Evolutionary conservation across 495 filamentous ascomycete species (phyloP).

Genomic region (Podospora tetraspora): DNA sequence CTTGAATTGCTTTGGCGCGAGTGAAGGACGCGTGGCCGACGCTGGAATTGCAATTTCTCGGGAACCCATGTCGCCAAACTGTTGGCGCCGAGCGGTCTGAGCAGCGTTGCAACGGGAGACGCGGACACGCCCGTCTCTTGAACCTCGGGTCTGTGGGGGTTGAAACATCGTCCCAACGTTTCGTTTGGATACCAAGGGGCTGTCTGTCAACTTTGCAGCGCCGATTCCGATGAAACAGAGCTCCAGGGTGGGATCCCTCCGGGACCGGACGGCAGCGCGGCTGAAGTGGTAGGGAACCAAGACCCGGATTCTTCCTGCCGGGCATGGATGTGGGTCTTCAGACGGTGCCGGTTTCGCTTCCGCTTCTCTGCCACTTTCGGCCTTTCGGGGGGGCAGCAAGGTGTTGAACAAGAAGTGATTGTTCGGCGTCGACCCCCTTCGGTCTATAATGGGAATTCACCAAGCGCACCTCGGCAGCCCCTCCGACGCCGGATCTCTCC

Average conservation of each 20-base stretch:
- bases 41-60: neutral
- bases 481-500: neutral
- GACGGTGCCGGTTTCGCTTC: neutral
- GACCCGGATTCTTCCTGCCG: conserved; percentile 3
- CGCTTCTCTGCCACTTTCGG: neutral
- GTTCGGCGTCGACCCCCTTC: neutral
- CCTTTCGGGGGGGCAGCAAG: neutral
- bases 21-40: neutral
- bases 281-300: neutral
- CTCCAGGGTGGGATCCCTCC: neutral
- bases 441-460: neutral
- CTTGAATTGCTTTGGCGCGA: neutral
- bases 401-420: neutral
- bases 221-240: neutral
- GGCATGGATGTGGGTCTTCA: neutral
- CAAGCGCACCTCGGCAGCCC: neutral
- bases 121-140: neutral
- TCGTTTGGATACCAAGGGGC: conserved; percentile 8
- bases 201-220: neutral
- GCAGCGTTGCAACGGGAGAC: neutral
- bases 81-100: neutral
- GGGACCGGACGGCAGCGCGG: neutral
- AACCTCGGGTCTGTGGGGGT: neutral
- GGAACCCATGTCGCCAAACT: too few species aligned
- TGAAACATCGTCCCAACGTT: conserved; percentile 12